Evolutionary conservation across 768 basidiomycete species (phyloP).

Genomic region (Punctularia strigosozonata): DNA sequence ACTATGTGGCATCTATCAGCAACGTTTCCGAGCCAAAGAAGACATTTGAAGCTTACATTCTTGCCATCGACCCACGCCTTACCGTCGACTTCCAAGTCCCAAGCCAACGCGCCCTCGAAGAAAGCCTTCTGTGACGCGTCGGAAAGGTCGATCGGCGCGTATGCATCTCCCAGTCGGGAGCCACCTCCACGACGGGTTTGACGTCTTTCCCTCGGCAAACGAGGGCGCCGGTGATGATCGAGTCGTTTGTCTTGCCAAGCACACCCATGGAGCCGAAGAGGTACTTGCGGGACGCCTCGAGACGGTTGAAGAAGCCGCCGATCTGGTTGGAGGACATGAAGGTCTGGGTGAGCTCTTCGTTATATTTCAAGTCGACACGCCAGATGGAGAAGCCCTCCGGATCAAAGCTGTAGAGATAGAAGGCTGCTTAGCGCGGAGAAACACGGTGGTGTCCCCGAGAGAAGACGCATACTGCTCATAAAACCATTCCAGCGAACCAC

Average conservation of each 20-base stretch:
- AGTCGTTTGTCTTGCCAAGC: slow-evolving; percentile 69
- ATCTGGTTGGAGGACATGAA: slow-evolving; percentile 96
- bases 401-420: slow-evolving; percentile 59
- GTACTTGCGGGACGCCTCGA: slow-evolving; percentile 96
- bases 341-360: slow-evolving; percentile 77
- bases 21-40: too few relatives aligned
- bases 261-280: slow-evolving; percentile 91
- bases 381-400: slow-evolving; percentile 81
- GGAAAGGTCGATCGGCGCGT: slow-evolving; percentile 62
- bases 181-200: slow-evolving; percentile 60
- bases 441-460: background rate
- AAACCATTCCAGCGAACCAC: slow-evolving; percentile 89
- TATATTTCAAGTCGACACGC: slow-evolving; percentile 96
- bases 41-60: too few relatives aligned
- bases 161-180: slow-evolving; percentile 85
- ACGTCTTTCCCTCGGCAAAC: slow-evolving; percentile 75
- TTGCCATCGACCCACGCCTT: slow-evolving; percentile 90
- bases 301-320: slow-evolving; percentile 93
- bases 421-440: slow-evolving; percentile 4
- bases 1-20: too few relatives aligned
- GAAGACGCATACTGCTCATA: slow-evolving; percentile 66
- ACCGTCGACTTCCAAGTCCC: slow-evolving; percentile 84
- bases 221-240: slow-evolving; percentile 69
- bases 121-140: slow-evolving; percentile 72
- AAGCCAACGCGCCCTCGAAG: slow-evolving; percentile 88